phyloP scores from a whole-genome alignment of 2,329 filamentous ascomycete species.

The Fusarium concolor region DNA sequence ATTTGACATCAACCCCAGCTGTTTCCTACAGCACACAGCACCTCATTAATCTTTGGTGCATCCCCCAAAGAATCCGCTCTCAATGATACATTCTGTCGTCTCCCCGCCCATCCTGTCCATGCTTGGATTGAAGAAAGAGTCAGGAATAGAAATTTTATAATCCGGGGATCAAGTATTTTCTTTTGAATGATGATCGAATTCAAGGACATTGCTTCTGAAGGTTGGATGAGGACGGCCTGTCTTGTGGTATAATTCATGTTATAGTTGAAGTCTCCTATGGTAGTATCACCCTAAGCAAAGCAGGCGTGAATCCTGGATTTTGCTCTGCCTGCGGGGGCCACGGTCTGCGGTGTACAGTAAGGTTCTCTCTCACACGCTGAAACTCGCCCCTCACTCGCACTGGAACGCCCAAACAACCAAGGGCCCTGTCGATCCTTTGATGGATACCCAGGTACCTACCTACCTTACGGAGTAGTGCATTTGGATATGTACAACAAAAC shows the following conservation, averaged over 20 bases:
- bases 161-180: too few relatives aligned
- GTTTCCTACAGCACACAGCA: background rate
- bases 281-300: background rate
- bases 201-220: background rate
- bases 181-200: background rate
- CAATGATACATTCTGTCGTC: conserved; percentile 23
- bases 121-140: background rate
- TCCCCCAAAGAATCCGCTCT: conserved; percentile 20
- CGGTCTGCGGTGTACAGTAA: too few relatives aligned
- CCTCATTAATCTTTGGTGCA: conserved; percentile 3
- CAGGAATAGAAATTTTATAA: too few relatives aligned
- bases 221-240: background rate
- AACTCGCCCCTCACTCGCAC: conserved; percentile 39
- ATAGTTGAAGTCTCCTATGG: background rate
- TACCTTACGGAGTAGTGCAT: background rate
- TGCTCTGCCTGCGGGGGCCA: background rate
- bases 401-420: conserved; percentile 26
- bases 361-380: conserved; percentile 34
- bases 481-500: conserved; percentile 24
- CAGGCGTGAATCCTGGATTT: too few relatives aligned
- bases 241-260: background rate
- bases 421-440: conserved; percentile 44
- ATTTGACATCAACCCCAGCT: conserved; percentile 6
- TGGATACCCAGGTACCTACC: background rate
- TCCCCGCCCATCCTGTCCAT: conserved; percentile 18